A percentile compares a stretch with the other conserved stretches of the same genome.
Conservation (phyloP, 2,329 filamentous ascomycete species). For the Sclerotinia sclerotiorum region DNA sequence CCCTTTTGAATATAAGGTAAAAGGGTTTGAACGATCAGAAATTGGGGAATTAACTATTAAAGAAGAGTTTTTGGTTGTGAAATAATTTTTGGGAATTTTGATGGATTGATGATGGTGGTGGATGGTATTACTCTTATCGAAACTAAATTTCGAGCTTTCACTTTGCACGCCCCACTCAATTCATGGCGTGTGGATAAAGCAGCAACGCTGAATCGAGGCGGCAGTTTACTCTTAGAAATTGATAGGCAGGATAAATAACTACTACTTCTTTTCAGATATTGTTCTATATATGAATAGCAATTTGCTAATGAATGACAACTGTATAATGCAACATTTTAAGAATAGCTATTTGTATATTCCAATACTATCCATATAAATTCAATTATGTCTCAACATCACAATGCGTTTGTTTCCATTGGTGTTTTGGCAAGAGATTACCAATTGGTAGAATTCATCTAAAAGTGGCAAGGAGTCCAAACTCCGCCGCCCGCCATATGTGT, state of each 20-base stretch:
- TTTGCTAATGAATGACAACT: too few species aligned
- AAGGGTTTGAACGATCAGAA: not conserved
- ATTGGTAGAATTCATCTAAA: not conserved
- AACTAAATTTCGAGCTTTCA: not conserved
- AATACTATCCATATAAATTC: too few species aligned
- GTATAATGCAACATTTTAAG: too few species aligned
- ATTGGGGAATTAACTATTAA: not conserved
- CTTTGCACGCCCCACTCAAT: not conserved
- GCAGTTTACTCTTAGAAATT: not conserved
- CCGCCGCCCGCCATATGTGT: not conserved
- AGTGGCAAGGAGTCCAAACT: not conserved
- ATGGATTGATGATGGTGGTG: slow-evolving; percentile 1
- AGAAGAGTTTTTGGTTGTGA: not conserved
- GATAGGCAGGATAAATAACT: not conserved
- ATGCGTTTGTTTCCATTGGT: too few species aligned
- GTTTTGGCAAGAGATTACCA: too few species aligned
- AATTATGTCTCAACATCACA: too few species aligned
- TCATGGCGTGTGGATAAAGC: not conserved
- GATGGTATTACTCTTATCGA: slow-evolving; percentile 1
- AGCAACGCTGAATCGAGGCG: not conserved
- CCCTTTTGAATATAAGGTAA: too few species aligned
- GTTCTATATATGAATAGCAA: too few species aligned
- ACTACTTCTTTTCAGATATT: too few species aligned
- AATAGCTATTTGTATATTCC: too few species aligned
- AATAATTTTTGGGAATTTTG: not conserved